A percentile compares a stretch with the other conserved stretches of the same genome.
Conservation (phyloP, 75 land plant species). For the Larix kaempferi region DNA sequence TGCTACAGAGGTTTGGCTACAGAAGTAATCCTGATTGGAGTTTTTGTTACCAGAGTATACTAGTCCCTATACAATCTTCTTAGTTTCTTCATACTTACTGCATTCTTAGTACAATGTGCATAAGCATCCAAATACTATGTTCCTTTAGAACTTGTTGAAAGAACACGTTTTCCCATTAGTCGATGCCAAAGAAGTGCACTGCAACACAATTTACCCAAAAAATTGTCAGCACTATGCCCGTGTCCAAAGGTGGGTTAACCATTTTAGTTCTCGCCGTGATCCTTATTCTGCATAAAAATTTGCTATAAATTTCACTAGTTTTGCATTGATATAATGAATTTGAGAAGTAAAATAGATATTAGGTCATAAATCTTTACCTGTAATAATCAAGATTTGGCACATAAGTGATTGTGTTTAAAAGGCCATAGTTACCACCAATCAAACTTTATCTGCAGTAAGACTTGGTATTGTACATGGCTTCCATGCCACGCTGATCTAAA, state of each 20-base stretch:
- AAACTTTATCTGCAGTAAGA: slow-evolving; percentile 69
- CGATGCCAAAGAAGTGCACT: slow-evolving; percentile 93
- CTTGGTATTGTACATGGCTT: slow-evolving; percentile 56
- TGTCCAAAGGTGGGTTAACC: too few relatives aligned
- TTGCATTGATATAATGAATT: too few relatives aligned
- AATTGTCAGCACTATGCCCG: too few relatives aligned
- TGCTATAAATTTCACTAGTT: too few relatives aligned
- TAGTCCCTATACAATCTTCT: too few relatives aligned
- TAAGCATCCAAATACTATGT: slow-evolving; percentile 57
- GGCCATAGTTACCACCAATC: slow-evolving; percentile 83
- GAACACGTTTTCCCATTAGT: slow-evolving; percentile 74
- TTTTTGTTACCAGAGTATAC: too few relatives aligned
- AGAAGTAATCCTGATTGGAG: too few relatives aligned
- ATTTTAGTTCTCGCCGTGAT: too few relatives aligned
- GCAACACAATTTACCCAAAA: slow-evolving; percentile 9
- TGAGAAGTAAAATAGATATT: too few relatives aligned
- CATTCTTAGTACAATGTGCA: slow-evolving; percentile 75
- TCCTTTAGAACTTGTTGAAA: slow-evolving; percentile 48
- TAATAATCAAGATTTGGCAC: slow-evolving; percentile 92
- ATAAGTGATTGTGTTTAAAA: slow-evolving; percentile 65
- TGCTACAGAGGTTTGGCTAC: too few relatives aligned
- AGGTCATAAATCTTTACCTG: slow-evolving; percentile 34
- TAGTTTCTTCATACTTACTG: slow-evolving; percentile 33
- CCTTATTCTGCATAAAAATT: too few relatives aligned
- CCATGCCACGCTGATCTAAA: slow-evolving; percentile 85